Percentiles rank a stretch among this genome's conserved stretches.
Conservation (phyloP, 495 filamentous ascomycete species). For the Neurospora sp. region DNA sequence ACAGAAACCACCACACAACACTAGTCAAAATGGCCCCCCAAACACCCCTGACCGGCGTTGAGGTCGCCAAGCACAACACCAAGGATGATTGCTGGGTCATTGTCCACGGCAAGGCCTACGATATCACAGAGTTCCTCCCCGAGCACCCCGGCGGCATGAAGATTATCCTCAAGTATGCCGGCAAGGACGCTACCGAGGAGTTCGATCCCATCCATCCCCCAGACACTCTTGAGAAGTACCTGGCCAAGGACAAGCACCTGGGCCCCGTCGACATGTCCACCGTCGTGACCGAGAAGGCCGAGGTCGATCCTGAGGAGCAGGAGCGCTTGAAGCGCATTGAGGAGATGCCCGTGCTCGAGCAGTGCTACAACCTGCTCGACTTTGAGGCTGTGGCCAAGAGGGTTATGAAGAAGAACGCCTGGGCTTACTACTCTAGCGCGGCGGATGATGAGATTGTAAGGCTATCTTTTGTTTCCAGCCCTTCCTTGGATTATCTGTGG, state of each 20-base stretch:
- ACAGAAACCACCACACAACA: background rate
- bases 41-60: conserved; percentile 42
- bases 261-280: conserved; percentile 85
- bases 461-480: conserved; percentile 13
- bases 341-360: conserved; percentile 70
- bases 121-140: conserved; percentile 66
- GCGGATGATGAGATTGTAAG: conserved; percentile 91
- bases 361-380: conserved; percentile 92
- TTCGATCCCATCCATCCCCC: conserved; percentile 76
- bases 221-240: conserved; percentile 70
- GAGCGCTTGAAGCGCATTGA: conserved; percentile 65
- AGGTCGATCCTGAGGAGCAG: conserved; percentile 64
- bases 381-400: conserved; percentile 83
- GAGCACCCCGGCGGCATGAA: conserved; percentile 70
- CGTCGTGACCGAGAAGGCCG: conserved; percentile 61
- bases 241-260: conserved; percentile 79
- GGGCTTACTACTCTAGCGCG: conserved; percentile 94
- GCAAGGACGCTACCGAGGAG: conserved; percentile 76
- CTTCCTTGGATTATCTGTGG: conserved; percentile 1
- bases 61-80: conserved; percentile 59
- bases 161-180: conserved; percentile 75
- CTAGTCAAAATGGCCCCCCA: conserved; percentile 18
- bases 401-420: conserved; percentile 90
- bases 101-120: conserved; percentile 63
- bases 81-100: conserved; percentile 71